Base-by-base conservation (phyloP, 495 filamentous ascomycete genomes). In the Glonium stellatum region DNA sequence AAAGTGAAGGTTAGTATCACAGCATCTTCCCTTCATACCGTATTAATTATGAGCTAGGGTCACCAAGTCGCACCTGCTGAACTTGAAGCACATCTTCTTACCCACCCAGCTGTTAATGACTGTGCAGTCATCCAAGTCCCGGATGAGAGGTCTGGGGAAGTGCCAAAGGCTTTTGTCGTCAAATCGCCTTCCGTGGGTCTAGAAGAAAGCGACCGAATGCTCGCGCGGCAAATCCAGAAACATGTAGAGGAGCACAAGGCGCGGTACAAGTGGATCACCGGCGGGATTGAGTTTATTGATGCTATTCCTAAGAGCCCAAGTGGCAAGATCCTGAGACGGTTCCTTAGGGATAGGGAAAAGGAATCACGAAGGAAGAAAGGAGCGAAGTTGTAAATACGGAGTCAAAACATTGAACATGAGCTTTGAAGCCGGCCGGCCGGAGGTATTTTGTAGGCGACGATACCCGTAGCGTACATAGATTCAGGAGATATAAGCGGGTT, bases 11-110 rank as follows among this genome's bases (percentile, higher is more conserved):
- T 89, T 72, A 42, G 79, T 13, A 18, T 21, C 13, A 66, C 34
- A 22, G 25, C 51, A 53, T 4, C 31, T 54, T 53, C 53, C 37
- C 1, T 39, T 54, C 13, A 37, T 5, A 41, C 18, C 19, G n/a
- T 15, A 39, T 53, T 65, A 55, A 59, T 41, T 4, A 12, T 18
- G 13, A 15, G 19, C 42, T 54, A 92, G 88, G 91, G 87, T 54
- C 76, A 87, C 39, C 91, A 96, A 87, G 91, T 96, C 36, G 89
- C 91, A 3, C 91, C 91, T 3, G 91, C 91, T 15, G 91, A 96
- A 65, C 82, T 96, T 0, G 91, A 96, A 77, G 87, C 90, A 18
- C 90, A 93, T 66, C 79, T 96, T 12, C 85, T 96, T 41, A 83
- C 85, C 5, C 90, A 95, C 68, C 85, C 87, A 0, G 78, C 80